Percentiles rank a stretch among this genome's conserved stretches.
Conservation (phyloP, 768 basidiomycete species). For the Amanita subjunquillea region DNA sequence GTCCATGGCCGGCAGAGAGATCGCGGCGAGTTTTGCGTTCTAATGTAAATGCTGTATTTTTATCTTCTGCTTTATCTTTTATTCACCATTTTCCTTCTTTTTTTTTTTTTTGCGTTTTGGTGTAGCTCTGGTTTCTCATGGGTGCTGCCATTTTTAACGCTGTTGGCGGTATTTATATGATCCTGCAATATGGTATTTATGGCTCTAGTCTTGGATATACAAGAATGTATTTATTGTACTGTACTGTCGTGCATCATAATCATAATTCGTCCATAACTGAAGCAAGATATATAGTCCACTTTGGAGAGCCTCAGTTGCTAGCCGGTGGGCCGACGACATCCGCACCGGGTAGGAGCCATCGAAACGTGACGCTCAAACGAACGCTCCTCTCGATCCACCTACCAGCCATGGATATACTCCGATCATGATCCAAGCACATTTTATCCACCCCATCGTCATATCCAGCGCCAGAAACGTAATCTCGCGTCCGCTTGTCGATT, state of each 20-base stretch:
- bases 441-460: slow-evolving; percentile 4
- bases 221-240: too few species aligned
- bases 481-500: slow-evolving; percentile 53
- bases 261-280: too few species aligned
- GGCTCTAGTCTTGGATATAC: too few species aligned
- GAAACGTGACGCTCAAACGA: slow-evolving; percentile 75
- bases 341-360: slow-evolving; percentile 80
- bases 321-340: slow-evolving; percentile 51
- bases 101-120: too few species aligned
- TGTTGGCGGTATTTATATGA: too few species aligned
- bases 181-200: too few species aligned
- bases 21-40: background rate
- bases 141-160: too few species aligned
- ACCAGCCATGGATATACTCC: slow-evolving; percentile 5
- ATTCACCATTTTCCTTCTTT: background rate
- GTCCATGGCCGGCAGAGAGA: background rate
- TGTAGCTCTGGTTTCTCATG: too few species aligned
- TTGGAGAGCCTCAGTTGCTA: background rate
- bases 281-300: too few species aligned
- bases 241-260: too few species aligned
- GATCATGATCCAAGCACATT: background rate
- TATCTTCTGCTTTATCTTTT: background rate
- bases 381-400: slow-evolving; percentile 40
- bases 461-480: slow-evolving; percentile 38
- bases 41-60: background rate